Conservation (phyloP, 805 yeast genomes). For the Dipodascus albidus region DNA sequence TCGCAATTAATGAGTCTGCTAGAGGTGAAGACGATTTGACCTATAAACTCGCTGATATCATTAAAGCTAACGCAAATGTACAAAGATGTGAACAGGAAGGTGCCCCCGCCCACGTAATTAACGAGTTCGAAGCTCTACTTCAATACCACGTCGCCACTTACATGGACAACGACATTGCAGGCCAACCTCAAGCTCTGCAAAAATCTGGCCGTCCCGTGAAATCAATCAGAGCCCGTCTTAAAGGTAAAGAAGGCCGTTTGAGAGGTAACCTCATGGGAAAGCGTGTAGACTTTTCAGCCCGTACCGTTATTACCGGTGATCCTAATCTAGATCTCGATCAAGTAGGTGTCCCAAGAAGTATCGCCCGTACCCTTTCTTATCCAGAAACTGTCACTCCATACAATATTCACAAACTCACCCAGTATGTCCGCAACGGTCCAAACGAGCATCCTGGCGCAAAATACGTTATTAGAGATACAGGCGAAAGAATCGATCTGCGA, state of each 20-base stretch:
- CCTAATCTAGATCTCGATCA: conserved; percentile 96
- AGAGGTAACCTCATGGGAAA: conserved; percentile 99
- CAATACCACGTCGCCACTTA: conserved; percentile 98
- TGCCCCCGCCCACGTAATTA: conserved; percentile 95
- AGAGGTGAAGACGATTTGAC: conserved; percentile 99
- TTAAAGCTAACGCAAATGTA: conserved; percentile 95
- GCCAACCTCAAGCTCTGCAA: conserved; percentile 98
- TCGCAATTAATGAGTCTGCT: conserved; percentile 95
- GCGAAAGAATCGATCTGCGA: conserved; percentile 95
- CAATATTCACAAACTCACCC: conserved; percentile 87
- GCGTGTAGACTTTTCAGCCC: conserved; percentile 97
- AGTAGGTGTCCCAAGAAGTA: conserved; percentile 96
- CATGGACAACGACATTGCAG: conserved; percentile 99
- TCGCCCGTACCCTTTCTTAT: conserved; percentile 89
- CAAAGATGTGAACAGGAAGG: conserved; percentile 97
- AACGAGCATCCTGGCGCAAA: conserved; percentile 99
- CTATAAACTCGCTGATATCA: conserved; percentile 89
- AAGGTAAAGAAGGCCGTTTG: conserved; percentile 98
- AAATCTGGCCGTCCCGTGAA: conserved; percentile 98
- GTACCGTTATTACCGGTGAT: conserved; percentile 98
- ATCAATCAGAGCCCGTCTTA: conserved; percentile 96
- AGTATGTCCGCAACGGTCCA: conserved; percentile 93
- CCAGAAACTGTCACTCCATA: conserved; percentile 98
- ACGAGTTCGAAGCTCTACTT: conserved; percentile 87
- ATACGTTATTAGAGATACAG: conserved; percentile 94